Evolutionary conservation across 1,284 basidiomycete species (phyloP).

Genomic region (Puccinia hordei): DNA sequence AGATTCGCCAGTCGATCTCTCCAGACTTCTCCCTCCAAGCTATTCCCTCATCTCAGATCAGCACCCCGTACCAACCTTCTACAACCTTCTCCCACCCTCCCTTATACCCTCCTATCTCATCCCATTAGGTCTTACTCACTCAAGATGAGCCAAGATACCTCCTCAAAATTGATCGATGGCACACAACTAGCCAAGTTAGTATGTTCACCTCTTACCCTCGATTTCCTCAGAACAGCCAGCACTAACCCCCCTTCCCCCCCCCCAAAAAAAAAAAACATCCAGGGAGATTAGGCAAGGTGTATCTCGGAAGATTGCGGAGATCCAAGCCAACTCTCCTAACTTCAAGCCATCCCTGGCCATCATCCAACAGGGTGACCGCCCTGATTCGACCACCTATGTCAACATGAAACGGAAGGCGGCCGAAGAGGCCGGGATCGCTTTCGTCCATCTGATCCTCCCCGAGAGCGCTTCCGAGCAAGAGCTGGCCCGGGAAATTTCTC

Average conservation of each 20-base stretch:
- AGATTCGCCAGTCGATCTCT: not conserved
- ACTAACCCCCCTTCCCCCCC: not conserved
- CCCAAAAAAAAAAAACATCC: not conserved
- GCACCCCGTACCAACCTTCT: not conserved
- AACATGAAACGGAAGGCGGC: slow-evolving; percentile 98
- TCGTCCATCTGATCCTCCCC: slow-evolving; percentile 76
- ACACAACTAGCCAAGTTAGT: slow-evolving; percentile 13
- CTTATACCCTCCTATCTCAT: not conserved
- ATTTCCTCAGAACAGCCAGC: not conserved
- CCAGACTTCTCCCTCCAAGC: not conserved
- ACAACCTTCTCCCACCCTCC: not conserved
- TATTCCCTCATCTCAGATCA: no score
- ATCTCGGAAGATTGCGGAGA: not conserved
- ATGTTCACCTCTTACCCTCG: no score
- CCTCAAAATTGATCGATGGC: slow-evolving; percentile 7
- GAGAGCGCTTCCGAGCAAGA: slow-evolving; percentile 74
- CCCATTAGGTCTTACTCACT: not conserved
- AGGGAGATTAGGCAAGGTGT: slow-evolving; percentile 14
- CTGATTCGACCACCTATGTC: slow-evolving; percentile 89
- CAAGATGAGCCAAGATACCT: no score
- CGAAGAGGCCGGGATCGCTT: slow-evolving; percentile 87
- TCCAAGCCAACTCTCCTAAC: slow-evolving; percentile 67
- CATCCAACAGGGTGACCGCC: slow-evolving; percentile 87
- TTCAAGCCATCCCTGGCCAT: slow-evolving; percentile 89
- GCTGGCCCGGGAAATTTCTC: slow-evolving; percentile 74